Base-by-base conservation (phyloP, 352 stramenopile species). In the Pythium plurisporium region DNA sequence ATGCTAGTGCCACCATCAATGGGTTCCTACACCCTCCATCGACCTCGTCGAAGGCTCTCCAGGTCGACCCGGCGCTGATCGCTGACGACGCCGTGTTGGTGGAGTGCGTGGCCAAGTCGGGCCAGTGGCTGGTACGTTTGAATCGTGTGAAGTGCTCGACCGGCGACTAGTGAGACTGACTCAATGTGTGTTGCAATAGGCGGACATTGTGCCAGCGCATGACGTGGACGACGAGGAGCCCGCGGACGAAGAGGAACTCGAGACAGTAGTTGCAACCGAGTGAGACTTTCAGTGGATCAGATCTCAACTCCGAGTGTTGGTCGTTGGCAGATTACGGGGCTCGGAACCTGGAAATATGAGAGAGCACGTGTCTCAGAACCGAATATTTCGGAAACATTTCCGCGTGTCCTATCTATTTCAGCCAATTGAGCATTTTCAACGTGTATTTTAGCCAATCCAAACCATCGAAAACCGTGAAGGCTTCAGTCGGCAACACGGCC, bases 21-120 rank as follows among this genome's bases (percentile, higher is more conserved):
- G 77, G 80, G 9, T 90, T 90, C 51, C 55, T 90, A 36, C 68
- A 81, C 48, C 69, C 76, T 3, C 80, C 80, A 11, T 52, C 46
- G 1, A 59, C 69, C 27, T 53, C 56, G 4, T 67, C 79, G 25
- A 64, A 72, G 33, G 52, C 64, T 12, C 59, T 73, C 26, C 45
- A 65, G 11, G 48, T 85, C 25, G 70, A 89, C 20, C 30, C 67
- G 23, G 56, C 66, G 25, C 55, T 73, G 19, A 42, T 84, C n/a
- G 42, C 67, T 50, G 70, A 68, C 15, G 82, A 93, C 56, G 37
- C 62, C 4, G 82, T 93, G 45, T 65, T 93, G 58, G 59, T 70
- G 27, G 73, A 74, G 44, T 91, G 80, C 38, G 53, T 89, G 5
- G 62, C 79, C 34, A 74, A 80, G 43, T 56, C 73, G 6, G 73